Evolutionary conservation across 176 grass and related monocot species (phyloP), one percentile per base, ranked within the genome.

Genomic region (Raddia distichophylla): DNA sequence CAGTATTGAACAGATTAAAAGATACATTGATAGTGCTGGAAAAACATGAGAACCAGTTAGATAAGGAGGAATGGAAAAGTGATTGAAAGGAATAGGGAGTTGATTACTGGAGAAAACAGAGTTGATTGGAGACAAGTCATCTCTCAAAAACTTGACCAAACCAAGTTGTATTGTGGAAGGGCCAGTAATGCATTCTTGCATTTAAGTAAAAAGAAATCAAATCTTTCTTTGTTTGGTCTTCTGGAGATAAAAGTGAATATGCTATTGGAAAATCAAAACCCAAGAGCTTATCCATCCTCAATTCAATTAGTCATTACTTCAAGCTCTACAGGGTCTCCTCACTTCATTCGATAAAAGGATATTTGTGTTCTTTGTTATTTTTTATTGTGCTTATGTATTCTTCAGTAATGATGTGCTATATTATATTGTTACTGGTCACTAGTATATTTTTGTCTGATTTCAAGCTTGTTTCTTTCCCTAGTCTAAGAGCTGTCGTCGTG

Each of bases 401-500:
- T 76, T 76, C 6, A 19, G 59, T 20, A 27, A 32, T 62, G 56
- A 20, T 16, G 13, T 32, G 37, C 56, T 62, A 76, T n/a, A 56
- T 61, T 60, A 61, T 47, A 14, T 76, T 32, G 42, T 42, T 60
- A 17, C 57, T 62, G 37, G 12, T 66, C 61, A 46, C 10, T 77
- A 54, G 46, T 58, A 11, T n/a, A 56, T 68, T 70, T 73, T 74
- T 77, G 27, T 27, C 34, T 85, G 51, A 88, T 75, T 42, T 40
- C 54, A 37, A 37, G 7, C 49, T 55, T 59, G 72, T 67, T 89
- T 73, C 19, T 74, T 82, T 77, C 59, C 22, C n/a, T 60, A 98
- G 95, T 91, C 88, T 59, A 97, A 91, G 81, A 94, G 78, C 34
- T 98, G 95, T 51, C 90, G 88, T 2, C 90, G 82, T 83, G 85